Evolutionary conservation across 2,329 filamentous ascomycete genomes (phyloP).

Genomic region (Rutstroemia sp.): DNA sequence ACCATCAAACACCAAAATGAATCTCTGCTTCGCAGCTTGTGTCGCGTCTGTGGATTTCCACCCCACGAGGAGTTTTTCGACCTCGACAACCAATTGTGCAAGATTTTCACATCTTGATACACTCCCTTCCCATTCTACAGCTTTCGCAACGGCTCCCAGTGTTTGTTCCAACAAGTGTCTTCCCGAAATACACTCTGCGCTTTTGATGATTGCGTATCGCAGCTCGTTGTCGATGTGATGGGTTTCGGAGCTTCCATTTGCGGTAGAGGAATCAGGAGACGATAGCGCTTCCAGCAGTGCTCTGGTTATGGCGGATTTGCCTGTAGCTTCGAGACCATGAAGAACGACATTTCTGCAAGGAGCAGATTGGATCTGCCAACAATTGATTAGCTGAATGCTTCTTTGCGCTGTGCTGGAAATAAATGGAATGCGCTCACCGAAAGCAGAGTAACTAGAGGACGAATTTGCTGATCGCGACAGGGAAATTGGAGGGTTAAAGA

Average conservation of each 20-base stretch:
- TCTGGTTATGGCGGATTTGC: conserved; percentile 67
- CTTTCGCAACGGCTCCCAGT: conserved; percentile 48
- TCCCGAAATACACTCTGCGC: conserved; percentile 68
- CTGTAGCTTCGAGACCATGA: conserved; percentile 80
- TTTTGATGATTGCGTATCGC: conserved; percentile 56
- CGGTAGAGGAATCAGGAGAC: conserved; percentile 38
- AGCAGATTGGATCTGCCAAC: conserved; percentile 6
- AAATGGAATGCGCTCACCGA: conserved; percentile 20
- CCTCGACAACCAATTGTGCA: conserved; percentile 65
- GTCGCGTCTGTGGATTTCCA: conserved; percentile 22
- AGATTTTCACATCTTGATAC: conserved; percentile 71
- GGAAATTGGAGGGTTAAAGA: conserved; percentile 43
- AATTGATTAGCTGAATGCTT: too few species aligned
- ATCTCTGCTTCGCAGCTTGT: conserved; percentile 37
- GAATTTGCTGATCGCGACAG: conserved; percentile 51
- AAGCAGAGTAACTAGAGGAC: conserved; percentile 48
- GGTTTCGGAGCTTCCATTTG: conserved; percentile 45
- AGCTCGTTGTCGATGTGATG: conserved; percentile 40
- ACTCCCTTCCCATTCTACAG: conserved; percentile 40
- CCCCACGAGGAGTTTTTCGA: conserved; percentile 51
- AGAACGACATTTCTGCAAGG: conserved; percentile 55
- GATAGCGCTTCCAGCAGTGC: conserved; percentile 48
- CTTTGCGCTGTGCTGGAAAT: too few species aligned
- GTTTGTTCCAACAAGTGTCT: conserved; percentile 71
- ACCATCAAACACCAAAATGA: conserved; percentile 80